Base-by-base conservation (phyloP, 805 yeast species). In the Schwanniomyces sp. region DNA sequence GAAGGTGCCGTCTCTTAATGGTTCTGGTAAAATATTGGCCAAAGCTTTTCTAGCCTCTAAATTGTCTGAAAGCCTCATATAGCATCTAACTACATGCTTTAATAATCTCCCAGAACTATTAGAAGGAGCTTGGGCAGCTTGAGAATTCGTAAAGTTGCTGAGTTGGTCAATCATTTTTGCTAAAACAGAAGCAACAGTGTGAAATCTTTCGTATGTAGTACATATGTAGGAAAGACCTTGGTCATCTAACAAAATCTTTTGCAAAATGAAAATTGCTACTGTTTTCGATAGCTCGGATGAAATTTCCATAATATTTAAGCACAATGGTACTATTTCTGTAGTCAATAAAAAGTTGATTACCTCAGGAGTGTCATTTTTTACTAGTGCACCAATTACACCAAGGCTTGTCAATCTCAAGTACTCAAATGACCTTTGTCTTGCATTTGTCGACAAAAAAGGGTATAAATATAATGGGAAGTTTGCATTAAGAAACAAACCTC, bases 301-400 rank as follows among this genome's bases (percentile, higher is more conserved):
- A 1, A 91, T 83, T 64, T 92, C 98, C 96, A 92, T 92, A 52
- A 94, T 92, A 58, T 94, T 85, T 49, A 92, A 74, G 64, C 99
- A 94, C 47, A 94, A 71, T 5, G 99, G 99, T 29, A 94, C 95
- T 57, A 94, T 92, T 65, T 92, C 99, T 0, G 99, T 94, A n/a
- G 96, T 85, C 40, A 92, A 75, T 59, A 92, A 71, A 61, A 94
- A 92, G 52, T 88, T 88, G 52, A 94, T 91, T 39, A 92, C 98
- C 57, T 92, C 96, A 12, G 96, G 90, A 4, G 96, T 88, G 61
- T 92, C 99, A 65, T 91, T 92, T 59, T 94, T 92, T 24, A 94
- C 98, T 47, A 92, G 74, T 0, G 99, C 98, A 17, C 99, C 99
- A 63, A 92, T 88, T 6, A 92, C 99, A 34, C 99, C 99, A 51